Evolutionary conservation across 768 basidiomycete genomes (phyloP).

Genomic region (Gyrodon lividus): DNA sequence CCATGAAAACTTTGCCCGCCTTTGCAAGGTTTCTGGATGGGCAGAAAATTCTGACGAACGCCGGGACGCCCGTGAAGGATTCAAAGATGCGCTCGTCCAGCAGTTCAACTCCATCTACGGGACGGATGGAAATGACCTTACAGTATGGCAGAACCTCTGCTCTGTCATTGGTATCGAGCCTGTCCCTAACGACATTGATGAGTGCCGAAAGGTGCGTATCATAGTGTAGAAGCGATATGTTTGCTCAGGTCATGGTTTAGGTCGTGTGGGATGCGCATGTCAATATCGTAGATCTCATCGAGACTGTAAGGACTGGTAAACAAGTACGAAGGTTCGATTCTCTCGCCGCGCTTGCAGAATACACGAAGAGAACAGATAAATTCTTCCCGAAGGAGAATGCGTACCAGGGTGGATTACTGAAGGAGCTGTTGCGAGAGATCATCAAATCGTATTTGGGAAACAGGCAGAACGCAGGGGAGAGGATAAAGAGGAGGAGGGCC

Average conservation of each 20-base stretch:
- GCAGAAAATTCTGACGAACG: not conserved
- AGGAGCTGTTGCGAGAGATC: constrained; percentile 27
- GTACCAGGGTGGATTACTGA: constrained; percentile 30
- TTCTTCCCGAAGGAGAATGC: constrained; percentile 30
- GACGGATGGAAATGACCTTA: constrained; percentile 9
- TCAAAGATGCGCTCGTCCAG: constrained; percentile 22
- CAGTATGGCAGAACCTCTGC: constrained; percentile 23
- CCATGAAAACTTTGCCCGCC: constrained; percentile 19
- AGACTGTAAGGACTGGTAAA: constrained; percentile 9
- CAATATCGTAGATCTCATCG: constrained; percentile 33
- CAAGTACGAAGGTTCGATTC: constrained; percentile 21
- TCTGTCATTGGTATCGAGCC: constrained; percentile 14
- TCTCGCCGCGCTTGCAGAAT: constrained; percentile 19
- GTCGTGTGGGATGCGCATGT: constrained; percentile 24
- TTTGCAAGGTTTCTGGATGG: constrained; percentile 9
- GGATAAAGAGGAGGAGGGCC: constrained; percentile 14
- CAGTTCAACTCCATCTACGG: constrained; percentile 28
- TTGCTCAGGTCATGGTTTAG: constrained; percentile 9
- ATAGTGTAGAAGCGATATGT: not conserved
- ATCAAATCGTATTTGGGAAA: constrained; percentile 16
- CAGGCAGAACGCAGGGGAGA: constrained; percentile 19
- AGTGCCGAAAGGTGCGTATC: constrained; percentile 17
- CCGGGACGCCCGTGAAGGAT: not conserved
- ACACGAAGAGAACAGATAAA: constrained; percentile 17
- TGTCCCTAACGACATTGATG: constrained; percentile 10